phyloP scores from a whole-genome alignment of 2,329 filamentous ascomycete genomes.

The Stemphylium vesicarium region DNA sequence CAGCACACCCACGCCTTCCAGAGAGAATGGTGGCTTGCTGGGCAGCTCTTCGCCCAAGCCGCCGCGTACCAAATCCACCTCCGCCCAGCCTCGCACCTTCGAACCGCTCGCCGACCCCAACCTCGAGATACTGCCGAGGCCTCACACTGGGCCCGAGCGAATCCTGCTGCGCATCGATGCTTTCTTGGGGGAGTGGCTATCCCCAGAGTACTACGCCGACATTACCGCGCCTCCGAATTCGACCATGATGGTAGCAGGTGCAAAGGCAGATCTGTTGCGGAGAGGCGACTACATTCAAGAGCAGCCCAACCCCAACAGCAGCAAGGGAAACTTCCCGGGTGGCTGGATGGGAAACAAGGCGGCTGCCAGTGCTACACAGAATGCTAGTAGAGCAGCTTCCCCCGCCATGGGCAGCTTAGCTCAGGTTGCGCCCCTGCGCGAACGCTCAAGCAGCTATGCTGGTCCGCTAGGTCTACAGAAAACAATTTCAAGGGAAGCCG shows the following conservation, averaged over 20 bases:
- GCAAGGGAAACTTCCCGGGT: conserved; percentile 59
- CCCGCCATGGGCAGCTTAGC: conserved; percentile 45
- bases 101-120: conserved; percentile 49
- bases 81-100: conserved; percentile 28
- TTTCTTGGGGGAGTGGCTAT: conserved; percentile 94
- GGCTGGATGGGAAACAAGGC: conserved; percentile 58
- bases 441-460: conserved; percentile 55
- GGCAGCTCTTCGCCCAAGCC: conserved; percentile 24
- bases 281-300: conserved; percentile 69
- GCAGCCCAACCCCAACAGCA: conserved; percentile 47
- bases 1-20: conserved; percentile 28
- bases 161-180: conserved; percentile 77
- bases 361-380: conserved; percentile 20
- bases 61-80: conserved; percentile 20
- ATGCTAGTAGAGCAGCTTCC: conserved; percentile 28
- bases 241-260: conserved; percentile 83
- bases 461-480: conserved; percentile 24
- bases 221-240: conserved; percentile 89
- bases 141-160: conserved; percentile 44
- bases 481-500: conserved; percentile 37
- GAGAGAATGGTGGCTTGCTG: conserved; percentile 19
- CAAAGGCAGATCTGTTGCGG: conserved; percentile 84
- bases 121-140: conserved; percentile 43
- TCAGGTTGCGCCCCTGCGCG: conserved; percentile 50
- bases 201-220: conserved; percentile 88